Percentiles rank a stretch among this genome's conserved stretches.
Conservation (phyloP, 2,329 filamentous ascomycete genomes). For the Scedosporium minutisporum region DNA sequence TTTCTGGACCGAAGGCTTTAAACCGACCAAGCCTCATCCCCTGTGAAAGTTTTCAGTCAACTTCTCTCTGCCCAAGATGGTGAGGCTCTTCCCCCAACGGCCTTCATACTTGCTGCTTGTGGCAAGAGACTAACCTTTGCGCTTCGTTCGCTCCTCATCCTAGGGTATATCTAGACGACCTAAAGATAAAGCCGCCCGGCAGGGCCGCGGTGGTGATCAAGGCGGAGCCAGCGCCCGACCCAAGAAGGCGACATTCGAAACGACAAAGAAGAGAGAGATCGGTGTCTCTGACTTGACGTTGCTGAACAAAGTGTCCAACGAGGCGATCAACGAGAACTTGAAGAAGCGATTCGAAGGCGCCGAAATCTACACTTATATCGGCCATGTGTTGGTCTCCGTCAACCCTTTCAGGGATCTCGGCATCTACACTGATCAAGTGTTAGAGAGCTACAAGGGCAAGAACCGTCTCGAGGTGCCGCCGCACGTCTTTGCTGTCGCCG, state of each 20-base stretch:
- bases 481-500: conserved; percentile 95
- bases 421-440: conserved; percentile 91
- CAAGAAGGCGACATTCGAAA: conserved; percentile 93
- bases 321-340: conserved; percentile 97
- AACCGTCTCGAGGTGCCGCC: conserved; percentile 92
- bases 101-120: neutral
- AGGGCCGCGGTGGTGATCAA: conserved; percentile 29
- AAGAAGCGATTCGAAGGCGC: conserved; percentile 96
- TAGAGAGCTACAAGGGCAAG: conserved; percentile 92
- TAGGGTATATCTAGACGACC: conserved; percentile 31
- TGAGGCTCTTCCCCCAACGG: neutral
- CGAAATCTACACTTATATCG: conserved; percentile 99
- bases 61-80: conserved; percentile 1
- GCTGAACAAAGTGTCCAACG: conserved; percentile 97
- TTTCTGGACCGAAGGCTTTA: neutral
- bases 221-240: conserved; percentile 50
- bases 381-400: conserved; percentile 97
- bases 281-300: conserved; percentile 95
- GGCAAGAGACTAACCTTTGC: neutral
- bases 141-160: neutral
- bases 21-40: neutral
- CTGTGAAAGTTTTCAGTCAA: neutral
- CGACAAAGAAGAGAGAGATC: conserved; percentile 97
- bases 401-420: conserved; percentile 96
- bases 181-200: conserved; percentile 27